Percentiles rank a stretch among this genome's conserved stretches.
These are phyloP conservation scores for Curvularia sp. DNA, from an alignment of 2,329 filamentous ascomycete genomes.

Conservation along the genomic window DNA sequence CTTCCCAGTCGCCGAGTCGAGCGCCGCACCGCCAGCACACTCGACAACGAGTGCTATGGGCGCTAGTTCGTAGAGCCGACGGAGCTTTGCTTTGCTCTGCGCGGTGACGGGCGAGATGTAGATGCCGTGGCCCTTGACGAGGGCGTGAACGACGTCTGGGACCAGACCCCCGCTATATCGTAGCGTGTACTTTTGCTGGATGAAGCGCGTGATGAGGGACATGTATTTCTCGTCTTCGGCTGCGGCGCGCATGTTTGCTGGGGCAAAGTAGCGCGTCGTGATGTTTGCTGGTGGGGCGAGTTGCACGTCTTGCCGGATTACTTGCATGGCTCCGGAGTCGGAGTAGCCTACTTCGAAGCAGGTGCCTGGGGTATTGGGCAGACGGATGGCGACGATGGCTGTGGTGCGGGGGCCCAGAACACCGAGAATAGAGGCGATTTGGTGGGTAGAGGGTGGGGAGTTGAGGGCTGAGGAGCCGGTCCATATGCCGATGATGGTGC, in stretches of 20 bases:
- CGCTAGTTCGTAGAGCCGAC: conserved; percentile 65
- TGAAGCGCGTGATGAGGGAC: conserved; percentile 50
- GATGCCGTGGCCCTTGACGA: conserved; percentile 68
- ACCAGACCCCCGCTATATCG: conserved; percentile 68
- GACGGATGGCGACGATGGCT: conserved; percentile 62
- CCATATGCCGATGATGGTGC: conserved; percentile 69
- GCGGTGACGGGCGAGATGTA: conserved; percentile 66
- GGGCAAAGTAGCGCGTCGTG: conserved; percentile 67
- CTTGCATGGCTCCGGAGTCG: conserved; percentile 44
- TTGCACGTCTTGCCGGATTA: conserved; percentile 50
- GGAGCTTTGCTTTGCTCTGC: conserved; percentile 63
- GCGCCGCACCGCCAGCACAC: conserved; percentile 64
- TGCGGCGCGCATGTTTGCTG: conserved; percentile 67
- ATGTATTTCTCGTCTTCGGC: conserved; percentile 61
- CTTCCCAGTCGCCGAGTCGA: conserved; percentile 56
- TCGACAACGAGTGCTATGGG: conserved; percentile 68
- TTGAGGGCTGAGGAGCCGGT: conserved; percentile 37
- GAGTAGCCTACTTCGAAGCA: conserved; percentile 64
- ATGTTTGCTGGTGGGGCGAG: conserved; percentile 26
- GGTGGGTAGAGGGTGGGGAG: conserved; percentile 28
- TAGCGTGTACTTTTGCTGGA: conserved; percentile 64
- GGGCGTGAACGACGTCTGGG: conserved; percentile 65
- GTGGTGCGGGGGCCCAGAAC: conserved; percentile 46
- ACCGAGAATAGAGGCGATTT: conserved; percentile 46
- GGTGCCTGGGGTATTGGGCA: conserved; percentile 48